Conservation (phyloP, 2,329 filamentous ascomycete species). For the Bipolaris zeicola region DNA sequence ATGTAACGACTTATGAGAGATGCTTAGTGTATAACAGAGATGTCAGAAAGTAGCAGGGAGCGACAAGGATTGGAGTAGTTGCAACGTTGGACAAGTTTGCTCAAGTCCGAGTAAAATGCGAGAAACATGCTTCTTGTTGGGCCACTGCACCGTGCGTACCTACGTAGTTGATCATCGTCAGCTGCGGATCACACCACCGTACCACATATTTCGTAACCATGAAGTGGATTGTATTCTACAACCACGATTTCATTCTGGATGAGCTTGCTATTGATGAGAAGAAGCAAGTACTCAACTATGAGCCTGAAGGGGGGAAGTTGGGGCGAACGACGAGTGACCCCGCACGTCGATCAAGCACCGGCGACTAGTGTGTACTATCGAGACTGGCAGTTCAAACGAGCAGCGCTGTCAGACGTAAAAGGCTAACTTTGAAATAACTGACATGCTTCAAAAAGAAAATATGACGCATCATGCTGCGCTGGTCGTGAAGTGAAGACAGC, state of each 20-base stretch:
- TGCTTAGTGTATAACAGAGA: slow-evolving; percentile 1
- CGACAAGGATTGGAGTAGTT: background rate
- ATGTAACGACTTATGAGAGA: slow-evolving; percentile 7
- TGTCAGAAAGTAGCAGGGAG: background rate
- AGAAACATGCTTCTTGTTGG: background rate
- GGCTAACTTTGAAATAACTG: background rate
- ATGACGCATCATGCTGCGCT: background rate
- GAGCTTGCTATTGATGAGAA: background rate
- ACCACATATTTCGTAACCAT: background rate
- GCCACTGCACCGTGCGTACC: slow-evolving; percentile 1
- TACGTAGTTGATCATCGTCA: background rate
- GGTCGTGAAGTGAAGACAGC: background rate
- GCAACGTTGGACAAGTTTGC: background rate
- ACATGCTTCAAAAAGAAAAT: background rate
- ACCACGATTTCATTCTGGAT: background rate
- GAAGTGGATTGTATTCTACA: background rate
- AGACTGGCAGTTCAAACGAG: background rate
- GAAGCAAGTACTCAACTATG: background rate
- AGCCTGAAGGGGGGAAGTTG: background rate
- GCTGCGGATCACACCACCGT: slow-evolving; percentile 2
- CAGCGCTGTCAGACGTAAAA: background rate
- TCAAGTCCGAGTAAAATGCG: slow-evolving; percentile 7
- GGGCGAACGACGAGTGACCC: slow-evolving; percentile 11
- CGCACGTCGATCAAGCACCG: background rate
- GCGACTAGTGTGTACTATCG: background rate